Percentiles rank a stretch among this genome's conserved stretches.
phyloP scores from a whole-genome alignment of 306 rosid genomes.

The Rosa rugosa region DNA sequence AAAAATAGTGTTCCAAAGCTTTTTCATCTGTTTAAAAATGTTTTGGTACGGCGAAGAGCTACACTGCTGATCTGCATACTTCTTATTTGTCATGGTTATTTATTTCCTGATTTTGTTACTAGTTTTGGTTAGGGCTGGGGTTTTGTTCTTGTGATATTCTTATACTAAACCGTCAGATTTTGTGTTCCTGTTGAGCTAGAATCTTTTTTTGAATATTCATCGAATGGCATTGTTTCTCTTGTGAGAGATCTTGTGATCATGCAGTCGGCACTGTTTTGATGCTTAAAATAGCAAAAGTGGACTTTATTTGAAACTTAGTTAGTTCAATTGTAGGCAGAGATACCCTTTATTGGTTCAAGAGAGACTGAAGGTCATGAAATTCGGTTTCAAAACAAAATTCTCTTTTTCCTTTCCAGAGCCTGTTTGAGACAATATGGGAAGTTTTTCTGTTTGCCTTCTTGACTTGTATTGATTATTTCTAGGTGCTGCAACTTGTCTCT shows the following conservation, averaged over 20 bases:
- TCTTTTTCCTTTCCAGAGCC: background rate
- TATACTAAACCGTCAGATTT: background rate
- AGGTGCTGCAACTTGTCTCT: background rate
- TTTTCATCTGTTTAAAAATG: background rate
- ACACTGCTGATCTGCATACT: background rate
- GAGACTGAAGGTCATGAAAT: background rate
- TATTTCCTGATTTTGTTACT: background rate
- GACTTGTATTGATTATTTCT: background rate
- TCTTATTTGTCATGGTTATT: background rate
- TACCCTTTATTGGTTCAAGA: background rate
- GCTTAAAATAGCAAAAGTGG: background rate
- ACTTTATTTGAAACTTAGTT: background rate
- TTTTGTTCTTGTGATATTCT: background rate
- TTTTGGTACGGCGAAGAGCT: background rate
- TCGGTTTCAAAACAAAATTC: background rate
- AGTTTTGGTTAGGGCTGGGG: background rate
- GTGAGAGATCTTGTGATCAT: background rate
- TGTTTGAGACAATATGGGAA: background rate
- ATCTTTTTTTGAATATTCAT: background rate
- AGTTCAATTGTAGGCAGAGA: background rate
- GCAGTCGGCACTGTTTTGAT: background rate
- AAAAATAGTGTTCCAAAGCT: background rate
- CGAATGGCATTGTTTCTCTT: background rate
- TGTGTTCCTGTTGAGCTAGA: background rate
- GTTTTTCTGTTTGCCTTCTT: background rate